Evolutionary conservation across 345 rosid species (phyloP).

Genomic region (Capsella bursapastoris): DNA sequence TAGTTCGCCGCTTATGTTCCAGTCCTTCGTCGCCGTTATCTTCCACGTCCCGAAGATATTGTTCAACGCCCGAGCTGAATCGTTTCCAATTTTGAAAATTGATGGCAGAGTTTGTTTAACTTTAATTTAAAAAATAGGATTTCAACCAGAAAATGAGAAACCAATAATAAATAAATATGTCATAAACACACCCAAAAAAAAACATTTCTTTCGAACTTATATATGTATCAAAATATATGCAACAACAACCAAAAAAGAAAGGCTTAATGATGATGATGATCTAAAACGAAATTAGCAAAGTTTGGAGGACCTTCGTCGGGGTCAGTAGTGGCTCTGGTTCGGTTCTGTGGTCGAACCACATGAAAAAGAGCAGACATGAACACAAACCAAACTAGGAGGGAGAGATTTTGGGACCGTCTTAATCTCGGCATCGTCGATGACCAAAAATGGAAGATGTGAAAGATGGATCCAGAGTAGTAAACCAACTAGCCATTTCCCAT

Average conservation of each 20-base stretch:
- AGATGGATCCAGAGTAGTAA: conserved; percentile 1
- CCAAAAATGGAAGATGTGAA: neutral
- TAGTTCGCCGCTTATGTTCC: conserved; percentile 65
- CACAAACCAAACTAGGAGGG: conserved; percentile 2
- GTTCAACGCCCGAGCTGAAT: conserved; percentile 52
- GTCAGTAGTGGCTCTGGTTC: conserved; percentile 42
- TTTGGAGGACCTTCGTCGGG: conserved; percentile 43
- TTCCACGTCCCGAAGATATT: conserved; percentile 57
- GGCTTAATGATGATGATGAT: neutral
- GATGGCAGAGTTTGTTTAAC: neutral
- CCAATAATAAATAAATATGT: neutral
- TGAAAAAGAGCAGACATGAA: conserved; percentile 15
- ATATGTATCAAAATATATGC: too few species aligned
- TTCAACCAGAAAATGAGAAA: neutral
- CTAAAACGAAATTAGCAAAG: neutral
- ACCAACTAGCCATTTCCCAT: neutral
- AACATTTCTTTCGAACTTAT: neutral
- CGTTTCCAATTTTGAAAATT: conserved; percentile 2
- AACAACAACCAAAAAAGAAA: too few species aligned
- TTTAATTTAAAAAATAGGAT: neutral
- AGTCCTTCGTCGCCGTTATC: conserved; percentile 33
- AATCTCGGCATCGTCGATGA: conserved; percentile 27
- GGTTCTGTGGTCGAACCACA: conserved; percentile 41
- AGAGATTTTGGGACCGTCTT: conserved; percentile 2
- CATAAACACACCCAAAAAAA: neutral